Evolutionary conservation across 164 flowering plant genomes (phyloP).

Genomic region (Umbilicus rupestris): DNA sequence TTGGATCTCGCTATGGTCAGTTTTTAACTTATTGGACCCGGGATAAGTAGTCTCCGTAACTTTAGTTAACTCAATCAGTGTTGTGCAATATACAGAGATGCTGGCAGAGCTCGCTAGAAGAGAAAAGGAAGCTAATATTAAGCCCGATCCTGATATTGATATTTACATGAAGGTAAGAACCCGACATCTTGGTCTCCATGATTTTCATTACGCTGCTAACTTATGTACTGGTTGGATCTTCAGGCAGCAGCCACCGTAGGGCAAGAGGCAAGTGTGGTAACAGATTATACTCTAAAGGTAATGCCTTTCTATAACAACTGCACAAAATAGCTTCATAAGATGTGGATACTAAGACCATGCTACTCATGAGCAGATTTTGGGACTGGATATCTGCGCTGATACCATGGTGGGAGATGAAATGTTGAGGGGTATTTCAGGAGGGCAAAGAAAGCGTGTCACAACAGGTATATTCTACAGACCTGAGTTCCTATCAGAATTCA

Average conservation of each 20-base stretch:
- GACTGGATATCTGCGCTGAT: slow-evolving; percentile 29
- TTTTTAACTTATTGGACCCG: background rate
- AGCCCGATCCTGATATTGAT: slow-evolving; percentile 47
- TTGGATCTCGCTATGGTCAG: slow-evolving; percentile 42
- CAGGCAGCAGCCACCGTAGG: slow-evolving; percentile 32
- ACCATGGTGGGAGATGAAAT: slow-evolving; percentile 36
- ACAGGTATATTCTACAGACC: slow-evolving; percentile 18
- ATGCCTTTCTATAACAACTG: background rate
- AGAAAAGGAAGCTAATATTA: slow-evolving; percentile 41
- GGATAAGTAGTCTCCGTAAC: background rate
- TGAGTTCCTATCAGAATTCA: background rate
- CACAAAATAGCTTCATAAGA: background rate
- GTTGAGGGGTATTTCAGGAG: slow-evolving; percentile 35
- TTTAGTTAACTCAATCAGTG: background rate
- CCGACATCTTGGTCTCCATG: background rate
- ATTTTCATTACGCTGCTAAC: background rate
- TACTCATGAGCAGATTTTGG: slow-evolving; percentile 20
- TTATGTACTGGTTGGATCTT: background rate
- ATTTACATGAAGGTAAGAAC: slow-evolving; percentile 38
- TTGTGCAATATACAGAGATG: slow-evolving; percentile 27
- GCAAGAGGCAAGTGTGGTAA: slow-evolving; percentile 23
- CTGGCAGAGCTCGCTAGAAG: slow-evolving; percentile 38
- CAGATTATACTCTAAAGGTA: slow-evolving; percentile 31
- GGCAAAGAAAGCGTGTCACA: slow-evolving; percentile 33
- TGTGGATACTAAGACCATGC: background rate